Evolutionary conservation across 257 asterid species (phyloP).

Genomic region (Scutellaria minor): DNA sequence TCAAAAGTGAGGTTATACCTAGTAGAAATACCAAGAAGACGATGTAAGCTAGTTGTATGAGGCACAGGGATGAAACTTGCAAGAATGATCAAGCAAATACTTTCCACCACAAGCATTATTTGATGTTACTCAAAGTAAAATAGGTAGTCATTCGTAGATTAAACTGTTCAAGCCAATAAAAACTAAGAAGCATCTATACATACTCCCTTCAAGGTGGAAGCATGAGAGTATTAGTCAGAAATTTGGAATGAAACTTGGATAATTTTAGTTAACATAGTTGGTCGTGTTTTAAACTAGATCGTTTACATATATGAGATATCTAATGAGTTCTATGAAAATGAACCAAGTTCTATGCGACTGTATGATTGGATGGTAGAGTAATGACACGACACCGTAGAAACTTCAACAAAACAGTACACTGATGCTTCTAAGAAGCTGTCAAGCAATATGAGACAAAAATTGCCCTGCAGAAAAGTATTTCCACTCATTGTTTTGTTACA

Average conservation of each 20-base stretch:
- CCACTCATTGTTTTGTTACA: constrained; percentile 23
- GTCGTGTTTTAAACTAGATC: constrained; percentile 13
- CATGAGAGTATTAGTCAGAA: neutral
- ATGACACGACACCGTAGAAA: neutral
- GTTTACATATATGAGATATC: neutral
- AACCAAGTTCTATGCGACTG: neutral
- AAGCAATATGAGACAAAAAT: neutral
- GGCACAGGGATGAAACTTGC: constrained; percentile 6
- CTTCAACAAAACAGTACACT: neutral
- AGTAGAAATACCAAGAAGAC: constrained; percentile 14
- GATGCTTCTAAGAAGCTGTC: neutral
- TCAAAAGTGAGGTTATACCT: constrained; percentile 76
- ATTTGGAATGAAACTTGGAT: neutral
- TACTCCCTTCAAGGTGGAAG: neutral
- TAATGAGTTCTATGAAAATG: neutral
- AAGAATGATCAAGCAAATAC: neutral
- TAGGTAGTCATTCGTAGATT: neutral
- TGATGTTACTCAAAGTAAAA: neutral
- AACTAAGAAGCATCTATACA: too few relatives aligned
- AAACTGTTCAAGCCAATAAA: neutral
- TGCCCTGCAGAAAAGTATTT: constrained; percentile 20
- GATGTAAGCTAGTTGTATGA: constrained; percentile 13
- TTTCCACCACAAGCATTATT: neutral
- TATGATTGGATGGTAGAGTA: constrained; percentile 4
- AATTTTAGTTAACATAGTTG: neutral